Base-by-base conservation (phyloP, 495 filamentous ascomycete species). In the Neurospora discreta region DNA sequence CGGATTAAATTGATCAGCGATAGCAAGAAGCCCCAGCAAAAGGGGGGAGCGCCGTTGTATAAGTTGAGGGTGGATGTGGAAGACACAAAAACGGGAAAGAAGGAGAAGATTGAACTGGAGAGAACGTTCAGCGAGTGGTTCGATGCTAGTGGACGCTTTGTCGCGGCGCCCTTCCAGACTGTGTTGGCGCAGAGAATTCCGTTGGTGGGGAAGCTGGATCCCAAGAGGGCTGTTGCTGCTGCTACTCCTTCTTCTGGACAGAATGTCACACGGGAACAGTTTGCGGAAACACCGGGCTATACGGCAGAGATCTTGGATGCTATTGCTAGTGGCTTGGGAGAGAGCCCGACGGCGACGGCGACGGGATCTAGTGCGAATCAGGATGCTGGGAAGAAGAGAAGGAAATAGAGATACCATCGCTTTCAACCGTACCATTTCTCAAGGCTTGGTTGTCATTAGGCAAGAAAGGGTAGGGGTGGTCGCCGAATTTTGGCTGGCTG, bases 41-140 rank as follows among this genome's bases (percentile, higher is more conserved):
- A 90, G 73, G 97, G 97, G 78, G 89, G 94, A 76, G 86, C 88
- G 23, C 92, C 92, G 0, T 86, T 87, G 39, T 99, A 99, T 81
- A 84, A 91, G 74, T 76, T 97, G 44, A 89, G 85, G 13, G 84
- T 96, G 73, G 87, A 84, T 46, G 84, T 87, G 2, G 80, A 82
- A 8, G 74, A 82, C 1, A 80, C 82, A 30, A 83, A 84, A 72
- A 78, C 83, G 3, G 38, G 38, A 38, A 74, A 82, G 5, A 78
- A 84, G 75, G 81, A 87, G 73, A 84, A 75, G n/a, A 68, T 86
- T 11, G 84, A 88, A 70, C 78, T 93, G 58, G 84, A 87, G 72
- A 85, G 89, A 7, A 86, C 91, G 4, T 98, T 97, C 79, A 91
- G 90, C 23, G 86, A 86, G 36, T 99, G 93, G 93, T 98, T 97